Evolutionary conservation across 106 monocot genomes (phyloP).

Genomic region (Gastrodia elata): DNA sequence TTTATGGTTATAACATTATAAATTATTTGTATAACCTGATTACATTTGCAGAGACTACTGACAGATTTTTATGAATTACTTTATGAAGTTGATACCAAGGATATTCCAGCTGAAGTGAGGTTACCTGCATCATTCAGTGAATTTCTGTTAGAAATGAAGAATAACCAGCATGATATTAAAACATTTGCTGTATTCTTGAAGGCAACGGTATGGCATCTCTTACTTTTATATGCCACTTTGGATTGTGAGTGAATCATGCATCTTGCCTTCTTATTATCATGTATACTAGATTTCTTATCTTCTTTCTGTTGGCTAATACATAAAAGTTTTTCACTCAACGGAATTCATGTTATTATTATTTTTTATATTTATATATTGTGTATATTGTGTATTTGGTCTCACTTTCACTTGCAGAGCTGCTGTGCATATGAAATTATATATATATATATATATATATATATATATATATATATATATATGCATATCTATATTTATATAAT

Average conservation of each 20-base stretch:
- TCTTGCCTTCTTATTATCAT: no score
- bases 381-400: no score
- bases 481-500: no score
- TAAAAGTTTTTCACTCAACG: no score
- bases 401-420: no score
- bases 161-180: conserved; percentile 63
- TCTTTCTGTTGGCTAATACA: no score
- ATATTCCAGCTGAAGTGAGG: conserved; percentile 33
- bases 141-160: conserved; percentile 67
- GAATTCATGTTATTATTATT: no score
- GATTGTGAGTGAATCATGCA: neutral
- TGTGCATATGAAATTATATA: no score
- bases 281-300: no score
- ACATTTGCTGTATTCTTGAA: conserved; percentile 72
- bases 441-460: no score
- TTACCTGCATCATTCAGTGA: conserved; percentile 63
- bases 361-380: no score
- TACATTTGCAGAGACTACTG: conserved; percentile 46
- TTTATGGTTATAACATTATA: neutral
- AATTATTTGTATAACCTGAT: neutral
- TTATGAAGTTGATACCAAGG: conserved; percentile 47
- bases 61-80: conserved; percentile 63
- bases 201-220: conserved; percentile 77
- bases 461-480: no score
- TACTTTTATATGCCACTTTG: neutral